These are phyloP conservation scores for Suhomyces kunorum DNA, from an alignment of 1,139 yeast species.

Conservation along the genomic window DNA sequence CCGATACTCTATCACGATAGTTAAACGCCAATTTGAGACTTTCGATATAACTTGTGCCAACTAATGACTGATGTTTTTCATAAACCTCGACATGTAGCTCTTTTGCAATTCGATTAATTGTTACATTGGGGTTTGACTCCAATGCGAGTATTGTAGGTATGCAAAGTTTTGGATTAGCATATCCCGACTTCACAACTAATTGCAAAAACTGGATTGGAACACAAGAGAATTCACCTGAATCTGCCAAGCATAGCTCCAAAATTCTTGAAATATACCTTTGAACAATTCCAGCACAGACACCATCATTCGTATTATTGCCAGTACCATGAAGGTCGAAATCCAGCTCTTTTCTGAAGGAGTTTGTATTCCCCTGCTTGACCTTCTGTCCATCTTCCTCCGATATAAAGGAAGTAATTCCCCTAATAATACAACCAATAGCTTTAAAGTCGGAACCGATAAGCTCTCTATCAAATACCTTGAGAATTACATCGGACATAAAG, in stretches of 20 bases:
- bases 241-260: slow-evolving; percentile 49
- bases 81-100: slow-evolving; percentile 56
- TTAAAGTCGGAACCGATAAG: slow-evolving; percentile 32
- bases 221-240: slow-evolving; percentile 46
- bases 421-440: slow-evolving; percentile 52
- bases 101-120: slow-evolving; percentile 50
- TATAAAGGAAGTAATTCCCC: slow-evolving; percentile 57
- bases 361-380: slow-evolving; percentile 18
- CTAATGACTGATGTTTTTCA: slow-evolving; percentile 68
- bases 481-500: slow-evolving; percentile 56
- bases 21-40: slow-evolving; percentile 60
- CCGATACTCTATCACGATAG: slow-evolving; percentile 37
- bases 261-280: slow-evolving; percentile 59
- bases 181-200: slow-evolving; percentile 61
- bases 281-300: slow-evolving; percentile 70
- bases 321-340: slow-evolving; percentile 60
- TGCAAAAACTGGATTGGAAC: slow-evolving; percentile 57
- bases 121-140: slow-evolving; percentile 51
- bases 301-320: slow-evolving; percentile 53
- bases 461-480: slow-evolving; percentile 55
- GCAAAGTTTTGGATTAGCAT: slow-evolving; percentile 71
- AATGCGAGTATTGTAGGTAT: slow-evolving; percentile 71
- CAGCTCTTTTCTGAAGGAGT: slow-evolving; percentile 26
- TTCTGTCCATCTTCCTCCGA: slow-evolving; percentile 44
- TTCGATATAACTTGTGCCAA: slow-evolving; percentile 63